A percentile compares a stretch with the other conserved stretches of the same genome.
phyloP scores from a whole-genome alignment of 495 filamentous ascomycete species.

The Penicillium silybi region DNA sequence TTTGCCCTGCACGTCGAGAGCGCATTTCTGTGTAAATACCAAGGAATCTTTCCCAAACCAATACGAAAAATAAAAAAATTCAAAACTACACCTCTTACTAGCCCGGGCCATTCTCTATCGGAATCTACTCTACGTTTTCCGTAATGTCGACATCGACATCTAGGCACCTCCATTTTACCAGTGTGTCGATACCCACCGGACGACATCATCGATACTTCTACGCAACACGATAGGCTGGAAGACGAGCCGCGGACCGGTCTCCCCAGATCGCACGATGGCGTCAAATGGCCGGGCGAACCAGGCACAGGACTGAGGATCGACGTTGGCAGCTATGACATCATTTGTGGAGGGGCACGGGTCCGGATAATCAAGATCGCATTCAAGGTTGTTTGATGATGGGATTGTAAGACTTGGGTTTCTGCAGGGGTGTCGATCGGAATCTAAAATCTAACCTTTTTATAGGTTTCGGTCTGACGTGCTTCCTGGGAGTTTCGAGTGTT shows the following conservation, averaged over 20 bases:
- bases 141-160: neutral
- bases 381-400: too few species aligned
- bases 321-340: neutral
- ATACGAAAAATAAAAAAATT: conserved; percentile 17
- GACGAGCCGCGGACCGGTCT: neutral
- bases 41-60: conserved; percentile 1
- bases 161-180: neutral
- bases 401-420: neutral
- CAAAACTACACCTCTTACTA: conserved; percentile 1
- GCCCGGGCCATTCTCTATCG: too few species aligned
- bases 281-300: conserved; percentile 3
- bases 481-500: neutral
- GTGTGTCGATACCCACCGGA: neutral
- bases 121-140: too few species aligned
- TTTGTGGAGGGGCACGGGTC: neutral
- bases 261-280: neutral
- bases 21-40: conserved; percentile 19
- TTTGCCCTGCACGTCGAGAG: neutral
- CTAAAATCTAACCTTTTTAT: neutral
- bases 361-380: neutral
- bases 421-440: neutral
- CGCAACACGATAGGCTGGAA: neutral
- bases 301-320: conserved; percentile 4
- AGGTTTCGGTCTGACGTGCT: neutral
- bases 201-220: neutral